Evolutionary conservation across 805 yeast genomes (phyloP).

Genomic region (Yueomyces sinensis): DNA sequence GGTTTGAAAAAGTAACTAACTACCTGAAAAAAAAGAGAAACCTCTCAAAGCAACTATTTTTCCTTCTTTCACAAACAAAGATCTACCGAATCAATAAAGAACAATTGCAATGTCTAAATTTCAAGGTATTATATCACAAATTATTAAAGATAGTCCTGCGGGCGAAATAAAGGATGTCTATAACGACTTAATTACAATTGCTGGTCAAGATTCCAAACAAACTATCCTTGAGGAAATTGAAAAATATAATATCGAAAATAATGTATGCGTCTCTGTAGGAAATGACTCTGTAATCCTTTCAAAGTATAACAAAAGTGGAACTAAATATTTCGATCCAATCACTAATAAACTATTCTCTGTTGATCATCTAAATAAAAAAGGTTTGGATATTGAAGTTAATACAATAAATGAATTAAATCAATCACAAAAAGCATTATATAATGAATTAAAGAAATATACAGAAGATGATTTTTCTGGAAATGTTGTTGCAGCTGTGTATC

Average conservation of each 20-base stretch:
- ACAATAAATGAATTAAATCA: conserved; percentile 5
- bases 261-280: conserved; percentile 22
- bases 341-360: conserved; percentile 40
- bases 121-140: conserved; percentile 14
- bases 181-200: conserved; percentile 31
- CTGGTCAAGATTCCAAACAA: conserved; percentile 27
- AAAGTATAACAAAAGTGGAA: conserved; percentile 32
- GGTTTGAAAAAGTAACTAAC: too few relatives aligned
- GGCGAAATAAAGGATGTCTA: conserved; percentile 24
- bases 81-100: too few relatives aligned
- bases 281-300: conserved; percentile 32
- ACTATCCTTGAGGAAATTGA: conserved; percentile 26
- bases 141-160: conserved; percentile 22
- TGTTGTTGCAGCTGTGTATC: conserved; percentile 30
- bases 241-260: conserved; percentile 29
- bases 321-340: conserved; percentile 44
- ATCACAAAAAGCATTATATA: conserved; percentile 8
- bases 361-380: conserved; percentile 37
- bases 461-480: conserved; percentile 56
- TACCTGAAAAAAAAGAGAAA: too few relatives aligned
- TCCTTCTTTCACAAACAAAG: too few relatives aligned
- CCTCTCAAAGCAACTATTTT: too few relatives aligned
- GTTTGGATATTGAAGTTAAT: conserved; percentile 38
- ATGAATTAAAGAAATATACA: conserved; percentile 34
- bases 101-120: conserved; percentile 11